These are phyloP conservation scores for Colletotrichum incanum DNA, from an alignment of 2,329 filamentous ascomycete species.

Conservation along the genomic window DNA sequence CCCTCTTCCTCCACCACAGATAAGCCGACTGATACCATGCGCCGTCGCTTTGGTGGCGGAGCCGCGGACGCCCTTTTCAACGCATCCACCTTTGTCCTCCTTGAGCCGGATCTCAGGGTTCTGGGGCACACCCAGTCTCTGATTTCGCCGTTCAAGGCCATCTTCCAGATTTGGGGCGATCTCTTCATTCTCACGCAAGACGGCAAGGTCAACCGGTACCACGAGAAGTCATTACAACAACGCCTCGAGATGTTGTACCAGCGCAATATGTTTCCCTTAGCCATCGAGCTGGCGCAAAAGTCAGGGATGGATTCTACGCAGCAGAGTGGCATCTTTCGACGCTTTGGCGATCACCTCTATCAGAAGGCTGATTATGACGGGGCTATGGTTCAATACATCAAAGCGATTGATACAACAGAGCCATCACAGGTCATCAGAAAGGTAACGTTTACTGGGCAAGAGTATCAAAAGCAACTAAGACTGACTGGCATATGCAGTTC, in stretches of 20 bases:
- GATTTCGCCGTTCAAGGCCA: constrained; percentile 82
- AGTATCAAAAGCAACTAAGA: background rate
- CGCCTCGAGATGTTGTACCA: constrained; percentile 95
- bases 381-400: constrained; percentile 98
- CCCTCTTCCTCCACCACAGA: constrained; percentile 70
- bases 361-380: constrained; percentile 97
- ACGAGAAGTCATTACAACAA: constrained; percentile 91
- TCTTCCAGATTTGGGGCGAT: constrained; percentile 92
- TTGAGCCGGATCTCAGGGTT: constrained; percentile 93
- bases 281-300: constrained; percentile 94
- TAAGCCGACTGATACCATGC: constrained; percentile 72
- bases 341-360: constrained; percentile 94
- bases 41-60: constrained; percentile 78
- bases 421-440: constrained; percentile 97
- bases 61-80: constrained; percentile 85
- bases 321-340: constrained; percentile 92
- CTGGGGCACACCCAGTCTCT: constrained; percentile 91
- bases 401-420: constrained; percentile 95
- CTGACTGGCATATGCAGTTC: constrained; percentile 71
- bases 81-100: constrained; percentile 87
- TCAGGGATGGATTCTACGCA: constrained; percentile 84
- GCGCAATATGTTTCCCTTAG: constrained; percentile 90
- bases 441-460: constrained; percentile 59
- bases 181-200: constrained; percentile 92
- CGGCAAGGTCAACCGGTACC: constrained; percentile 92